Evolutionary conservation across 2,329 filamentous ascomycete species (phyloP), one percentile per base, ranked within the genome.

Genomic region (Penicillium sp.): DNA sequence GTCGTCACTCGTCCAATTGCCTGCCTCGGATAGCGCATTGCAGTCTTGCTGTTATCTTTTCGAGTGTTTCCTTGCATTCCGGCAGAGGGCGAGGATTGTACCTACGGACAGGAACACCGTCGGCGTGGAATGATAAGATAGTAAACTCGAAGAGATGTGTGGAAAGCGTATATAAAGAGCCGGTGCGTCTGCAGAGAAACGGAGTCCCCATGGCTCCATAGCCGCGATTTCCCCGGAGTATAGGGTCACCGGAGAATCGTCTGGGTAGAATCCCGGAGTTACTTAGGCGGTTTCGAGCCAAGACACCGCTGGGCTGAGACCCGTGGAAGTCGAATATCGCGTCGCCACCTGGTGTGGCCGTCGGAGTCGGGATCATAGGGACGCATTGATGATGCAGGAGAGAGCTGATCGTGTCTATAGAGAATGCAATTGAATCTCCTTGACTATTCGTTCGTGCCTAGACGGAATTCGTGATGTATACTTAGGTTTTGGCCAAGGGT

Each of bases 1-100:
- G 16, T 30, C 40, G 16, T 36, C 45, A 43, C 14, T 46, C n/a
- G 24, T 52, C 57, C 56, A 59, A 59, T 60, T 57, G 54, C 44
- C 42, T 40, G 44, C 46, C 38, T 48, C 35, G 40, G 50, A 58
- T 54, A 46, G 53, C 25, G 18, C 16, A 30, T 20, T 4, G 20
- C 20, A n/a, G 16, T 20, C 31, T 16, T 16, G 9, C 10, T 13
- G n/a, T 10, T 4, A 4, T 18, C 20, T 38, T 38, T 13, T 38
- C 35, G 31, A 35, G 33, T 18, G n/a, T 36, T 18, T 27, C 33
- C 10, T 20, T 20, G 35, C 35, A 38, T 20, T 38, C 27, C 30
- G 13, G 13, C 5, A 13, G n/a, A 31, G 11, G 1, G 30, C 13
- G 13, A 5, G 11, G 11, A 14, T 14, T 13, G 30, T 14, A 31